phyloP scores from a whole-genome alignment of 2,329 filamentous ascomycete genomes.

The Fusarium dlaminii region DNA sequence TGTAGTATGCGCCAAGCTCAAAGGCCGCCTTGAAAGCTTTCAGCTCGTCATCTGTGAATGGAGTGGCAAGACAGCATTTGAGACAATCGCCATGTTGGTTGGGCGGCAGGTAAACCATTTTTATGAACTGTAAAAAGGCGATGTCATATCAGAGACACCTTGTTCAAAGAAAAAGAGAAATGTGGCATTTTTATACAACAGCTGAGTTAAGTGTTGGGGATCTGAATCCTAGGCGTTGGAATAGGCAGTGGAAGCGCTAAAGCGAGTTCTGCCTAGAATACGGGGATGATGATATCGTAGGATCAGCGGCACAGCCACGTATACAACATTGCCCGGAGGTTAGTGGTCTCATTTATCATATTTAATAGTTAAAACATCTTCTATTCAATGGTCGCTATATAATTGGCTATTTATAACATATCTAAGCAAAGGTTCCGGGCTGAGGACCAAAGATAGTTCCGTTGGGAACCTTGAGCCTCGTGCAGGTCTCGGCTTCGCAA shows the following conservation, averaged over 20 bases:
- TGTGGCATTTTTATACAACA: background rate
- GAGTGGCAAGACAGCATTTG: background rate
- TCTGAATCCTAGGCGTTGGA: background rate
- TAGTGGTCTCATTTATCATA: background rate
- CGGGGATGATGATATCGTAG: too few species aligned
- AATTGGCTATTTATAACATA: background rate
- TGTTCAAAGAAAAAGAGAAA: background rate
- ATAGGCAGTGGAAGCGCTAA: background rate
- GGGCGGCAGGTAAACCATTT: background rate
- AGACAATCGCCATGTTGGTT: background rate
- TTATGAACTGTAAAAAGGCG: rapidly evolving
- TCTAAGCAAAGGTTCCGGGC: conserved; percentile 24
- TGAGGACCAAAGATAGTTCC: conserved; percentile 46
- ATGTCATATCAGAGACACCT: background rate
- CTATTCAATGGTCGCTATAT: too few species aligned
- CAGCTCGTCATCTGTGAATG: background rate
- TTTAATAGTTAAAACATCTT: background rate
- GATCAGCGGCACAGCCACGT: background rate
- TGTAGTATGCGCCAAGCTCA: background rate
- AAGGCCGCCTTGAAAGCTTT: background rate
- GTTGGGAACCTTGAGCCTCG: conserved; percentile 35
- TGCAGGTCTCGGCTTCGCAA: conserved; percentile 40
- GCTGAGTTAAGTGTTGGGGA: too few species aligned
- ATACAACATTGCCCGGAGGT: background rate
- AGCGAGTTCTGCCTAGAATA: background rate